These are phyloP conservation scores for Inga leiocalycina DNA, from an alignment of 306 rosid genomes.

Conservation along the genomic window DNA sequence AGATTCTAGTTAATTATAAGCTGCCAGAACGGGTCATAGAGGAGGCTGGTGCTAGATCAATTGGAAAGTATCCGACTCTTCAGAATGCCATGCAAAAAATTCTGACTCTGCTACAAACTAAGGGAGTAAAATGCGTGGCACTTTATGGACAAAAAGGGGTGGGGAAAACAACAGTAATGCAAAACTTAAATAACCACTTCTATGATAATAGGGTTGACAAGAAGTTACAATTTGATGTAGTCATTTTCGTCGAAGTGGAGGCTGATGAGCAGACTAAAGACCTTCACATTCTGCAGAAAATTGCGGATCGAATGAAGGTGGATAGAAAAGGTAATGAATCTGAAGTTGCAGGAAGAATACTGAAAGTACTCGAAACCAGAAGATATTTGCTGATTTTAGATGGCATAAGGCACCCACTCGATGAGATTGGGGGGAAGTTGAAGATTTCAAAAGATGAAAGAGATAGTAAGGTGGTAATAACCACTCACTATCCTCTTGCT, in stretches of 20 bases:
- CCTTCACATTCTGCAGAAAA: no score
- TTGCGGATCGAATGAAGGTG: not conserved
- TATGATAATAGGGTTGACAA: not conserved
- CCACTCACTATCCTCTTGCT: not conserved
- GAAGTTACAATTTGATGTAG: not conserved
- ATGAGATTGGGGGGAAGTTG: constrained; percentile 22
- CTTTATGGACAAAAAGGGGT: no score
- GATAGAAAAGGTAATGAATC: not conserved
- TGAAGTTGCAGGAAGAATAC: constrained; percentile 11
- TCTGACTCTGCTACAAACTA: no score
- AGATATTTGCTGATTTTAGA: constrained; percentile 41
- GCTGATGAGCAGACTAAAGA: not conserved
- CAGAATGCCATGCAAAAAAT: no score
- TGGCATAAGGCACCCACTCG: constrained; percentile 5
- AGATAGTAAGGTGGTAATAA: constrained; percentile 34
- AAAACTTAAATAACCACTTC: no score
- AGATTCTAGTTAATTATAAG: no score
- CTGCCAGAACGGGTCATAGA: no score
- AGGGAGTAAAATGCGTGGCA: no score
- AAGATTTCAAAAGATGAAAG: not conserved
- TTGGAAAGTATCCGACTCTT: no score
- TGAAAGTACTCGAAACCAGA: not conserved
- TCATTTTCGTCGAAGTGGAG: not conserved
- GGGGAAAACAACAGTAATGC: no score
- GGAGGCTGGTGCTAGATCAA: no score